phyloP scores from a whole-genome alignment of 1,284 basidiomycete genomes.

The Ceratobasidium sp. region DNA sequence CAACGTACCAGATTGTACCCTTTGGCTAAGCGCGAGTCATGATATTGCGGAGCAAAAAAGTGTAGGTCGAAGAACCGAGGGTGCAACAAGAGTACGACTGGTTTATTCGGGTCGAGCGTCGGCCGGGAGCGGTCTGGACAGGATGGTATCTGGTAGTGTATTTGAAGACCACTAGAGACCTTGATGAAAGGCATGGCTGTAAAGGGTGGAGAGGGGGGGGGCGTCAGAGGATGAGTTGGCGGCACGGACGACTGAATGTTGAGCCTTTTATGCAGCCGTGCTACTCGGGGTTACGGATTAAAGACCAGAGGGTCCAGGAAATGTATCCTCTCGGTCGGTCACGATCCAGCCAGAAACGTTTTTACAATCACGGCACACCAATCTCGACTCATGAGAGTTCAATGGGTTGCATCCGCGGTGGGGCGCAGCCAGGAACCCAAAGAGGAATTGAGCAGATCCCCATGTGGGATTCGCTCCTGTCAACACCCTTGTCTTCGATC shows the following conservation, averaged over 20 bases:
- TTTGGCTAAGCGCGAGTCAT: conserved; percentile 42
- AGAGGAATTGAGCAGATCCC: not conserved
- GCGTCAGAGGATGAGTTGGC: not conserved
- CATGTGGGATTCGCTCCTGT: not conserved
- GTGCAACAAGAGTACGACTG: conserved; percentile 42
- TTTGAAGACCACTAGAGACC: conserved; percentile 30
- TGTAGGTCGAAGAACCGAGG: conserved; percentile 43
- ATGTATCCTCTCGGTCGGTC: not conserved
- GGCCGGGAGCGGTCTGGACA: conserved; percentile 41
- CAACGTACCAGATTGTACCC: conserved; percentile 41
- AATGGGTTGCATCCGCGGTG: not conserved
- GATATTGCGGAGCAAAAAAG: conserved; percentile 43
- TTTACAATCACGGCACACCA: not conserved
- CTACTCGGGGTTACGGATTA: conserved; percentile 1
- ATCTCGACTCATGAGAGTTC: not conserved
- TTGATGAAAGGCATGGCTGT: conserved; percentile 42
- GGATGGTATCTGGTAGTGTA: conserved; percentile 43
- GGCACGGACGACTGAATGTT: not conserved
- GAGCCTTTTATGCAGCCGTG: conserved; percentile 3
- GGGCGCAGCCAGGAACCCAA: not conserved
- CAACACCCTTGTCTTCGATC: conserved; percentile 28
- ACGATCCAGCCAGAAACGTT: not conserved
- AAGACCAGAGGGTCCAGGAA: conserved; percentile 1
- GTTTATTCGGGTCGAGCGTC: conserved; percentile 41
- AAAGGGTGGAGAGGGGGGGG: not conserved